phyloP scores from a whole-genome alignment of 176 grass and related monocot species.

The Musa beccarii region DNA sequence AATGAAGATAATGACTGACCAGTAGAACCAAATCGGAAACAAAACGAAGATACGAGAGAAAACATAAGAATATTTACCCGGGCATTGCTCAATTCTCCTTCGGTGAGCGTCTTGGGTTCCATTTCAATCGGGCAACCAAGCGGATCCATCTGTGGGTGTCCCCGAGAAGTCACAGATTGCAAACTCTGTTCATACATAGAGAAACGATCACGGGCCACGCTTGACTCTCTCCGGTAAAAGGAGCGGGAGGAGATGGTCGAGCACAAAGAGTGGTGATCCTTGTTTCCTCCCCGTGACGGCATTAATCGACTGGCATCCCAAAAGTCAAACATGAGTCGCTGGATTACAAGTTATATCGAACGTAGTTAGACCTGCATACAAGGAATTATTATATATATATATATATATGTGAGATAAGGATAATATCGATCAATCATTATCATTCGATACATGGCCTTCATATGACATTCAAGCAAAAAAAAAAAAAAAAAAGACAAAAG shows the following conservation, averaged over 20 bases:
- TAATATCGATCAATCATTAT: too few species aligned
- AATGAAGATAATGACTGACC: not conserved
- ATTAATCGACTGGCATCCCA: too few species aligned
- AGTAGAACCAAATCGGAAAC: not conserved
- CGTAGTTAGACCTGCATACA: too few species aligned
- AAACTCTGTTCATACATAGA: not conserved
- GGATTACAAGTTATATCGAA: too few species aligned
- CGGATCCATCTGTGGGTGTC: not conserved
- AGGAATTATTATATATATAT: too few species aligned
- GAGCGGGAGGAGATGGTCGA: not conserved
- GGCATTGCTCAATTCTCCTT: conserved; percentile 3
- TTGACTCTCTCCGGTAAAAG: not conserved
- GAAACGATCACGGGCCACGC: not conserved
- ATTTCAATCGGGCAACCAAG: conserved; percentile 15
- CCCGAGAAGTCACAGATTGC: not conserved
- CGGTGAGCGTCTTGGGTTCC: conserved; percentile 11
- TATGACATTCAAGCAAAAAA: too few species aligned
- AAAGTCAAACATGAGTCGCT: too few species aligned
- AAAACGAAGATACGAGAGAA: not conserved
- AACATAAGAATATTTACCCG: not conserved
- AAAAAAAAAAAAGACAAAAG: too few species aligned
- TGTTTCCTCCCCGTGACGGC: not conserved
- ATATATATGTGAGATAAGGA: too few species aligned
- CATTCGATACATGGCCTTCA: too few species aligned
- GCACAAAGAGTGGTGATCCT: not conserved